Evolutionary conservation across 164 flowering plant species (phyloP).

Genomic region (Annona squamosa): DNA sequence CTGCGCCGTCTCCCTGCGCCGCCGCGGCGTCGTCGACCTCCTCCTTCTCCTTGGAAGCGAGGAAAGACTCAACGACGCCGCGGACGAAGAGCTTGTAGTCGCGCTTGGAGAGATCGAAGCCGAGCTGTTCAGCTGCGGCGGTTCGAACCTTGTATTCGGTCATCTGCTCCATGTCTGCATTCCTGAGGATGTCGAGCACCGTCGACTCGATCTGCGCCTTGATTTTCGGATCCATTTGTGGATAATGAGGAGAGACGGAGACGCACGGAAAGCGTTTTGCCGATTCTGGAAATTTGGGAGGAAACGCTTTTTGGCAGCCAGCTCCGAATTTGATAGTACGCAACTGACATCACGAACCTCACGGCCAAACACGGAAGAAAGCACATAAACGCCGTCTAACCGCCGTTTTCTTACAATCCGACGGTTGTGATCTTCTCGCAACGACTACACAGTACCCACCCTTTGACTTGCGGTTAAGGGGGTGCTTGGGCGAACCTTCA

Average conservation of each 20-base stretch:
- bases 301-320: neutral
- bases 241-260: neutral
- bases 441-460: too few relatives aligned
- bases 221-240: constrained; percentile 32
- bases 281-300: neutral
- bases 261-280: neutral
- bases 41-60: constrained; percentile 23
- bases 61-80: constrained; percentile 47
- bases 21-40: constrained; percentile 9
- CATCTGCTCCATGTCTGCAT: constrained; percentile 46
- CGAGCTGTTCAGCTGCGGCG: constrained; percentile 48
- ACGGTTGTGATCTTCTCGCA: too few relatives aligned
- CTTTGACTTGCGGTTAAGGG: too few relatives aligned
- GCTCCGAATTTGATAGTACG: neutral
- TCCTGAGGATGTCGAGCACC: constrained; percentile 41
- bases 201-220: constrained; percentile 35
- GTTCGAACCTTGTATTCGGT: constrained; percentile 63
- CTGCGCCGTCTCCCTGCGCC: constrained; percentile 9
- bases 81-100: constrained; percentile 44
- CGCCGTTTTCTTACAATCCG: too few relatives aligned
- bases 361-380: too few relatives aligned
- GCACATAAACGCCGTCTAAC: too few relatives aligned
- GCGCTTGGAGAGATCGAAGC: constrained; percentile 42
- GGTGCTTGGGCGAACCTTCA: too few relatives aligned
- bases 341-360: too few relatives aligned